These are phyloP conservation scores for Scheffersomyces coipomensis DNA, from an alignment of 805 yeast genomes.

Conservation along the genomic window DNA sequence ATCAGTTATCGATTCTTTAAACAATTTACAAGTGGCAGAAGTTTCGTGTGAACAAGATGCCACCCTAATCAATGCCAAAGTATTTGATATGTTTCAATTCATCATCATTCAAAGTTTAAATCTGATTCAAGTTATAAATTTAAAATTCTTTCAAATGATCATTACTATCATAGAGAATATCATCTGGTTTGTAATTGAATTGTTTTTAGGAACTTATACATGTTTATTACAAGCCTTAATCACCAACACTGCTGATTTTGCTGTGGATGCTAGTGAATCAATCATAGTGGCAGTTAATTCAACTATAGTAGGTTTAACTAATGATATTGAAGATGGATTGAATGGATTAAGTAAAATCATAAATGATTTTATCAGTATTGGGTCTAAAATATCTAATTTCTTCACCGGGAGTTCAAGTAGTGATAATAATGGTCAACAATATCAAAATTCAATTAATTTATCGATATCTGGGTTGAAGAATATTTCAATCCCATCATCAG, in stretches of 20 bases:
- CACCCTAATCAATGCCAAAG: neutral
- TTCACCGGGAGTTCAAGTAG: constrained; percentile 39
- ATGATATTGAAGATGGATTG: constrained; percentile 66
- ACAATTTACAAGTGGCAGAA: neutral
- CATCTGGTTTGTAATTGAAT: constrained; percentile 62
- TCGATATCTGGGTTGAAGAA: constrained; percentile 55
- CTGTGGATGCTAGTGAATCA: constrained; percentile 68
- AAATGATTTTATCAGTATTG: constrained; percentile 53
- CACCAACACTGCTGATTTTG: constrained; percentile 69
- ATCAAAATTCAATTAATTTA: constrained; percentile 50
- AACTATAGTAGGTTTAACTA: constrained; percentile 53
- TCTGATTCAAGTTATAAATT: constrained; percentile 39
- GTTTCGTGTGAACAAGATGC: neutral
- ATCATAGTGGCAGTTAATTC: constrained; percentile 60
- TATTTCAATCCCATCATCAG: constrained; percentile 63
- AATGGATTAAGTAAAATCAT: constrained; percentile 56
- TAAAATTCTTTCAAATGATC: constrained; percentile 37
- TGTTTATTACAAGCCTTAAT: constrained; percentile 77
- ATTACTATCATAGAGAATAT: constrained; percentile 59
- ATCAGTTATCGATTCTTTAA: constrained; percentile 20
- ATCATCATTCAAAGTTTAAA: constrained; percentile 44
- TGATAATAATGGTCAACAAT: constrained; percentile 25
- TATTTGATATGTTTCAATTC: neutral
- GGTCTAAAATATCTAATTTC: constrained; percentile 26
- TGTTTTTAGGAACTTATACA: constrained; percentile 82